Conservation (phyloP, 768 basidiomycete genomes). For the Cubamyces sp. region DNA sequence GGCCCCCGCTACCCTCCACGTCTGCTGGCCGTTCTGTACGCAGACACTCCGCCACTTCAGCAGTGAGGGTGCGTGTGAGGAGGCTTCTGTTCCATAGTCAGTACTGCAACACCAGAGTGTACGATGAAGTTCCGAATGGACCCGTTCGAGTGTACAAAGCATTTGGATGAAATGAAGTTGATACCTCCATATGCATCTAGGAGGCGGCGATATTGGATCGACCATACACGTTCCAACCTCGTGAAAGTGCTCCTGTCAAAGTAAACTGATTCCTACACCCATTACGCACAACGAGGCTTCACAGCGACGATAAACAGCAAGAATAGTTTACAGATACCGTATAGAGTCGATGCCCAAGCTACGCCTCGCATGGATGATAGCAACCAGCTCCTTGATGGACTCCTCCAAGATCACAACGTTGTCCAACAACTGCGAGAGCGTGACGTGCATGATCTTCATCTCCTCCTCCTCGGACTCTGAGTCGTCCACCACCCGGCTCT, state of each 20-base stretch:
- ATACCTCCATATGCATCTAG: too few species aligned
- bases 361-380: conserved; percentile 81
- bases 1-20: conserved; percentile 28
- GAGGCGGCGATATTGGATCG: too few species aligned
- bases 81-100: too few species aligned
- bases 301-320: not conserved
- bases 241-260: too few species aligned
- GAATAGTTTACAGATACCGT: conserved; percentile 59
- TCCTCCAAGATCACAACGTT: conserved; percentile 96
- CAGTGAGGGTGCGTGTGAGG: not conserved
- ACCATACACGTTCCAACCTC: too few species aligned
- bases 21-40: conserved; percentile 23
- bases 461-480: conserved; percentile 38
- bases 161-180: too few species aligned
- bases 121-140: too few species aligned
- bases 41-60: conserved; percentile 29
- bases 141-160: too few species aligned
- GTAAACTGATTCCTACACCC: too few species aligned
- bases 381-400: conserved; percentile 89
- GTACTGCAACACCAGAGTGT: too few species aligned
- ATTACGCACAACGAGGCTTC: too few species aligned
- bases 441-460: conserved; percentile 50
- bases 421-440: conserved; percentile 84
- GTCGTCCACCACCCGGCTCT: conserved; percentile 29
- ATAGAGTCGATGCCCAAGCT: conserved; percentile 84